Evolutionary conservation across 305 asterid species (phyloP).

Genomic region (Fraxinus xanthoxyloides): DNA sequence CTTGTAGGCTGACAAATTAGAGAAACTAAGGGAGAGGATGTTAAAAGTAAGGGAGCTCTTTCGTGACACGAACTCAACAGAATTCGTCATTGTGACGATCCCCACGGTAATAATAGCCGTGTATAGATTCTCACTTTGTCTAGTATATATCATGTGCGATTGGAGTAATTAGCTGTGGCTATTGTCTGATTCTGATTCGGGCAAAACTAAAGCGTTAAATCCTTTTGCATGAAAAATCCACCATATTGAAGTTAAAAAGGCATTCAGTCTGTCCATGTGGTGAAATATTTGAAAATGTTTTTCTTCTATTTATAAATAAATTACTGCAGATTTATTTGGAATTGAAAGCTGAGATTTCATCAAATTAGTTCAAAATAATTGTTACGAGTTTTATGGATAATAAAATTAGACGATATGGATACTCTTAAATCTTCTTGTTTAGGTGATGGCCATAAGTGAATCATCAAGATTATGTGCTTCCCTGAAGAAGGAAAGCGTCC

Average conservation of each 20-base stretch:
- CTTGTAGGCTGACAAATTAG: constrained; percentile 81
- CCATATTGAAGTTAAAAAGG: background rate
- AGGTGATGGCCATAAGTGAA: constrained; percentile 94
- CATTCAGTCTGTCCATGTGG: background rate
- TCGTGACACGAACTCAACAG: constrained; percentile 80
- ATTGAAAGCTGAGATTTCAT: background rate
- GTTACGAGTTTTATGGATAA: background rate
- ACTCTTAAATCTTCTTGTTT: constrained; percentile 6
- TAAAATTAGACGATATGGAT: background rate
- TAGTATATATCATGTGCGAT: background rate
- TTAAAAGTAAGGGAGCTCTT: constrained; percentile 97
- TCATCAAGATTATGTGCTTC: constrained; percentile 86
- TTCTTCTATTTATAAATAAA: background rate
- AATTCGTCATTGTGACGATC: constrained; percentile 90
- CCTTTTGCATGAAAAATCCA: background rate
- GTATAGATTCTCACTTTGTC: background rate
- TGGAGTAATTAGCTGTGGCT: constrained; percentile 4
- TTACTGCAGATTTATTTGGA: background rate
- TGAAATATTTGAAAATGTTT: background rate
- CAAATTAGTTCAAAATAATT: background rate
- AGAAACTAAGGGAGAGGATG: constrained; percentile 91
- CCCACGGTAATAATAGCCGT: constrained; percentile 75
- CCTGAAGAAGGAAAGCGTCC: constrained; percentile 77
- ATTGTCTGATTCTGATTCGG: background rate
- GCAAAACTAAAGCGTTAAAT: background rate